Evolutionary conservation across 1,284 basidiomycete genomes (phyloP).

Genomic region (Ceratobasidium sp.): DNA sequence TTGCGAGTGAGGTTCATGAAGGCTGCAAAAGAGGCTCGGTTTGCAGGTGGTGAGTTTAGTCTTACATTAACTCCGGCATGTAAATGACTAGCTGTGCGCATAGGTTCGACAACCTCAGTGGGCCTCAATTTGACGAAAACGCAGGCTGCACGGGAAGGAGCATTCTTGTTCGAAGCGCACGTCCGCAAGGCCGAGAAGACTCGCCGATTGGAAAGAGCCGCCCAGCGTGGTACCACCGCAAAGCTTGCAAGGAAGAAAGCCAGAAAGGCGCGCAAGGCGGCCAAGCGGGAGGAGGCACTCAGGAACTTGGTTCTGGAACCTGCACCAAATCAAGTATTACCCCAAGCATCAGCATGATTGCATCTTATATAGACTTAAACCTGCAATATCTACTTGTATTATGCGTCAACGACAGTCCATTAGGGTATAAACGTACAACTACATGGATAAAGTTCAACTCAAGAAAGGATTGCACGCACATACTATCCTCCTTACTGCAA

Average conservation of each 20-base stretch:
- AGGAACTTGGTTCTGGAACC: slow-evolving; percentile 68
- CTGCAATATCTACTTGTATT: background rate
- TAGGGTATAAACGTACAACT: slow-evolving; percentile 3
- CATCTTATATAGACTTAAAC: background rate
- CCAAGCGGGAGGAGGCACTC: slow-evolving; percentile 57
- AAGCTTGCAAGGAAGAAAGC: slow-evolving; percentile 67
- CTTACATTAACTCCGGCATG: background rate
- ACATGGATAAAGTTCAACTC: background rate
- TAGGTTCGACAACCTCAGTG: slow-evolving; percentile 20
- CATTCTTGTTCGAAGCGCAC: slow-evolving; percentile 73
- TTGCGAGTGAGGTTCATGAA: slow-evolving; percentile 65
- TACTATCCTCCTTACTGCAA: slow-evolving; percentile 52
- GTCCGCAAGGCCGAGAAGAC: slow-evolving; percentile 67
- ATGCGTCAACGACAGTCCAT: background rate
- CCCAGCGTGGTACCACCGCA: slow-evolving; percentile 62
- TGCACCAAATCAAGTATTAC: slow-evolving; percentile 74
- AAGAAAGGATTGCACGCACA: slow-evolving; percentile 44
- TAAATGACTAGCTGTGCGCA: background rate
- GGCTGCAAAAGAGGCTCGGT: slow-evolving; percentile 59
- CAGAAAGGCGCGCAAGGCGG: slow-evolving; percentile 46
- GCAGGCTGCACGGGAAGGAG: slow-evolving; percentile 72
- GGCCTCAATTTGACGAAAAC: slow-evolving; percentile 24
- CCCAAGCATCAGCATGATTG: slow-evolving; percentile 49
- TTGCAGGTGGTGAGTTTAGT: slow-evolving; percentile 25
- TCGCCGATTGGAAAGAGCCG: slow-evolving; percentile 63